A percentile compares a stretch with the other conserved stretches of the same genome.
phyloP scores from a whole-genome alignment of 208 protist genomes.

The Leishmania tropica region DNA sequence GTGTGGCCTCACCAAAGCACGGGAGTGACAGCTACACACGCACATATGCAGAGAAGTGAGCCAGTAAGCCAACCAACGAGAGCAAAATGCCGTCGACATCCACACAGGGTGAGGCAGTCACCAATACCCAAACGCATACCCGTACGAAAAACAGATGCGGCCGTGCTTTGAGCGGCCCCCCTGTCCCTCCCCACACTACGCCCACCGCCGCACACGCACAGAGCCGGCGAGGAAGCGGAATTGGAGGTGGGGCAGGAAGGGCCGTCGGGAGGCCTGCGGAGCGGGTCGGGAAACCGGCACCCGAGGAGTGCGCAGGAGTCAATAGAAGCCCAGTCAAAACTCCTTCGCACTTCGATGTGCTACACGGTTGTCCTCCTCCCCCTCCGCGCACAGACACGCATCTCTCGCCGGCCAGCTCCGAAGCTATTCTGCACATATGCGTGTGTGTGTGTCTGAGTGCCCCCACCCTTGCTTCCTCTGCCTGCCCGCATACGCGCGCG shows the following conservation, averaged over 20 bases:
- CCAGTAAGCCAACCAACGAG: too few species aligned
- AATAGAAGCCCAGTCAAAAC: slow-evolving; percentile 4
- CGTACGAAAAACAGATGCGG: neutral
- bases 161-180: neutral
- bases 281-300: neutral
- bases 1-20: neutral
- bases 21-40: neutral
- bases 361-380: neutral
- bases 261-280: neutral
- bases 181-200: neutral
- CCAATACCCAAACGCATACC: neutral
- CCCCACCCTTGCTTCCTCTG: neutral
- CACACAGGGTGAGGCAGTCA: neutral
- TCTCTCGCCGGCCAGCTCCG: neutral
- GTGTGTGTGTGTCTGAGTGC: neutral
- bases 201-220: neutral
- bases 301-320: neutral
- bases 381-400: neutral
- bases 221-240: neutral
- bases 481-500: neutral
- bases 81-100: neutral
- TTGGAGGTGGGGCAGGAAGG: neutral
- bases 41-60: neutral
- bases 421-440: neutral
- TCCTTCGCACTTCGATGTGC: neutral